Base-by-base conservation (phyloP, 1,284 basidiomycete species). In the Cerioporus squamosus region DNA sequence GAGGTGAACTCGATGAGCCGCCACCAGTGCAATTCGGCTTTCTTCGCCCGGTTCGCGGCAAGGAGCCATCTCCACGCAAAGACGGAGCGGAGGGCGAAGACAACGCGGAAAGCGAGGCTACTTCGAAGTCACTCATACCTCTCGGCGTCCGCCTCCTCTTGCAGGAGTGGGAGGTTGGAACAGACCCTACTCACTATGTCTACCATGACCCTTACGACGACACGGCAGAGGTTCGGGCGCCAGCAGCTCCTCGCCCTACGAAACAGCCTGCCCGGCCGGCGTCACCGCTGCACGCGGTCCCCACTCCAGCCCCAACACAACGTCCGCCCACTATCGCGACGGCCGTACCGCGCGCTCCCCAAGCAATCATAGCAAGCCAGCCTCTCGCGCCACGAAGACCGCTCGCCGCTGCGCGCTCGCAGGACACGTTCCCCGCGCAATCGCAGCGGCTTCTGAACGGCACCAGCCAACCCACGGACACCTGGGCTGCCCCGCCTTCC, bases 121-220 rank as follows among this genome's bases (percentile, higher is more conserved):
- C 45, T 14, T 17, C 53, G 9, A 53, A 45, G 23, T 45, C 38
- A 23, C 50, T 55, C n/a, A 70, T 70, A 49, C 81, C 85, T 0
- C 73, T 80, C 4, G 86, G 86, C 3, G 83, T 87, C 7, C 79
- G 86, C 33, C 75, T 86, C 14, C 75, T 92, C 38, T 72, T 92
- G 52, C 79, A 81, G 55, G 87, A 88, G 50, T 92, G 90, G 90
- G 77, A 82, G 50, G 59, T 83, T 23, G 84, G 86, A 14, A 65
- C 74, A 3, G 76, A 85, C 69, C 81, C 83, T 1, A 71, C 76
- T 4, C 67, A 78, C 10, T 87, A 83, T 63, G 66, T 68, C 3
- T 88, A 84, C 67, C 69, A 66, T 17, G 85, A 90, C 63, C 82
- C 82, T 2, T 90, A 88, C 66, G 76, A 76, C 44, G 68, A 70